Conservation (phyloP, 306 rosid genomes). For the Vigna hirtella region DNA sequence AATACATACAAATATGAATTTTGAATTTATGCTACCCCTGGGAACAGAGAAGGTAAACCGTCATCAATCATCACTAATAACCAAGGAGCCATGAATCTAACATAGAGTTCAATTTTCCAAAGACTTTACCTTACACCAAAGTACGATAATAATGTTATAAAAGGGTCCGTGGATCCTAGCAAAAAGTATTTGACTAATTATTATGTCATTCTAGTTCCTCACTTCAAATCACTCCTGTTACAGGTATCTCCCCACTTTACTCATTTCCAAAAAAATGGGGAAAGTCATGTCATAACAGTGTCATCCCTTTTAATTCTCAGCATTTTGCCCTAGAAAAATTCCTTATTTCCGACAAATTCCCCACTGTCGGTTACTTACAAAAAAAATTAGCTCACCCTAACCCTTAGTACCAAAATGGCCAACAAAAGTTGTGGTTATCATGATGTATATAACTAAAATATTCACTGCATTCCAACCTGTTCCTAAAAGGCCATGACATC, state of each 20-base stretch:
- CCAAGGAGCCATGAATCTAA: background rate
- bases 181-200: background rate
- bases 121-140: constrained; percentile 6
- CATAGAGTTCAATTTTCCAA: background rate
- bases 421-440: background rate
- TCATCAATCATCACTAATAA: constrained; percentile 14
- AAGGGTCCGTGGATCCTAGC: background rate
- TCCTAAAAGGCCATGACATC: background rate
- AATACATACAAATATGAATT: background rate
- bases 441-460: background rate
- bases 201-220: constrained; percentile 24
- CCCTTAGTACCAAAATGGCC: constrained; percentile 1
- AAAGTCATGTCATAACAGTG: background rate
- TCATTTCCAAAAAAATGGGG: background rate
- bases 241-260: background rate
- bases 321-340: background rate
- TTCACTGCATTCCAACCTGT: background rate
- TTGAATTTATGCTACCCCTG: background rate
- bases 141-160: background rate
- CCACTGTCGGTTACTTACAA: background rate
- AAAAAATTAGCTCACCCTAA: background rate
- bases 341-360: background rate
- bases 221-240: background rate
- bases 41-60: background rate
- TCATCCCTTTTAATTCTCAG: background rate